Evolutionary conservation across 345 rosid genomes (phyloP).

Genomic region (Brassica incana): DNA sequence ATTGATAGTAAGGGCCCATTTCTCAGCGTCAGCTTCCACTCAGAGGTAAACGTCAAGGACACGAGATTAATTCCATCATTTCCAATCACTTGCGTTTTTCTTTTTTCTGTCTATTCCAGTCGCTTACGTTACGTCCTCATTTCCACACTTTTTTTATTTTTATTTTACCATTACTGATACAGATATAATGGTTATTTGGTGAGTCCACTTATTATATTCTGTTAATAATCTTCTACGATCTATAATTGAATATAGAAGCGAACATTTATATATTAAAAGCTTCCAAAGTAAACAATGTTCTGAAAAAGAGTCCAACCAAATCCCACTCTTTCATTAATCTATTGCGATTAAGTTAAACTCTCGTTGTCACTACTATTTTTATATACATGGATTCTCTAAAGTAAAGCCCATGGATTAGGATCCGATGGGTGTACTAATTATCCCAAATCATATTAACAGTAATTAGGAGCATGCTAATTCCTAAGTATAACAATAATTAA

Average conservation of each 20-base stretch:
- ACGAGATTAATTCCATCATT: constrained; percentile 35
- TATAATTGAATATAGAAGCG: constrained; percentile 13
- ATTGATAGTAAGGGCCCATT: constrained; percentile 34
- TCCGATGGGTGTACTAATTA: constrained; percentile 8
- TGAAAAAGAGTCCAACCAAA: constrained; percentile 52
- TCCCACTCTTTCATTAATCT: constrained; percentile 55
- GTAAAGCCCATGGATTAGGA: constrained; percentile 15
- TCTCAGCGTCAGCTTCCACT: constrained; percentile 49
- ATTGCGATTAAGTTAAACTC: constrained; percentile 40
- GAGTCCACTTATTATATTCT: constrained; percentile 22
- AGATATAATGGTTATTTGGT: neutral
- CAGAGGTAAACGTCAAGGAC: constrained; percentile 57
- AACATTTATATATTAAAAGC: constrained; percentile 28
- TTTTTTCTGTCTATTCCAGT: constrained; percentile 14
- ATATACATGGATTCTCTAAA: constrained; percentile 8
- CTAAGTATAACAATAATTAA: neutral
- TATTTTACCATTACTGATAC: neutral
- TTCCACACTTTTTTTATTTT: constrained; percentile 24
- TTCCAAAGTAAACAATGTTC: constrained; percentile 17
- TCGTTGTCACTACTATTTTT: constrained; percentile 20
- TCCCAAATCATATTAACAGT: neutral
- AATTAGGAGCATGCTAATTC: neutral
- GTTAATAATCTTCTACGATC: constrained; percentile 14
- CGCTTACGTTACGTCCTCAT: constrained; percentile 32
- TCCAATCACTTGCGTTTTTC: constrained; percentile 33